A percentile compares a stretch with the other conserved stretches of the same genome.
phyloP scores from a whole-genome alignment of 192 early-diverging fungal species.

The Globomyces pollinis-pini region DNA sequence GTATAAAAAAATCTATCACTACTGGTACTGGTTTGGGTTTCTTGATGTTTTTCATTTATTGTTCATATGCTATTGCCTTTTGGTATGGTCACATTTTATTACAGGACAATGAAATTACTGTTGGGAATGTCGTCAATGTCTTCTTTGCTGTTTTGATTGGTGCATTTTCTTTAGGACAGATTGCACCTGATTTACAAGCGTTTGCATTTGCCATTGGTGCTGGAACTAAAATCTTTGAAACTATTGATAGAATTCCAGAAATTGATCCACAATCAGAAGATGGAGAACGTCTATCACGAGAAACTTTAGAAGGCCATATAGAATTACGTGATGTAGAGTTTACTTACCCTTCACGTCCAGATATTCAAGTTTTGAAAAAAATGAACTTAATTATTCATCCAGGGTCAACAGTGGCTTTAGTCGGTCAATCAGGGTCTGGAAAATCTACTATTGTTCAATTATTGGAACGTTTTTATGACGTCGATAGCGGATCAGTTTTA shows the following conservation, averaged over 20 bases:
- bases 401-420: conserved; percentile 85
- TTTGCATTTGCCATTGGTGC: conserved; percentile 74
- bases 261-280: conserved; percentile 57
- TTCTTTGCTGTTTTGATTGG: conserved; percentile 90
- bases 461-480: conserved; percentile 41
- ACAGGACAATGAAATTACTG: conserved; percentile 26
- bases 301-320: conserved; percentile 30
- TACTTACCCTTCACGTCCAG: conserved; percentile 77
- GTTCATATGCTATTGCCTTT: conserved; percentile 30
- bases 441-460: conserved; percentile 76
- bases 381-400: conserved; percentile 61
- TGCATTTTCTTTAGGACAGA: conserved; percentile 60
- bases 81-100: conserved; percentile 51
- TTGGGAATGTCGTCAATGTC: conserved; percentile 60
- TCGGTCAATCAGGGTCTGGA: conserved; percentile 75
- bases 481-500: conserved; percentile 29
- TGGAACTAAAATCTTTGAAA: conserved; percentile 67
- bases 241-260: conserved; percentile 71
- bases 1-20: conserved; percentile 39
- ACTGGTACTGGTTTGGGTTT: conserved; percentile 30
- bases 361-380: conserved; percentile 69
- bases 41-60: conserved; percentile 27
- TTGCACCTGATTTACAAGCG: conserved; percentile 65
- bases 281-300: conserved; percentile 21
- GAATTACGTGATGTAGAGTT: conserved; percentile 73